Evolutionary conservation across 2,329 filamentous ascomycete genomes (phyloP), one percentile per base, ranked within the genome.

Genomic region (Sodiomyces alkalinus): DNA sequence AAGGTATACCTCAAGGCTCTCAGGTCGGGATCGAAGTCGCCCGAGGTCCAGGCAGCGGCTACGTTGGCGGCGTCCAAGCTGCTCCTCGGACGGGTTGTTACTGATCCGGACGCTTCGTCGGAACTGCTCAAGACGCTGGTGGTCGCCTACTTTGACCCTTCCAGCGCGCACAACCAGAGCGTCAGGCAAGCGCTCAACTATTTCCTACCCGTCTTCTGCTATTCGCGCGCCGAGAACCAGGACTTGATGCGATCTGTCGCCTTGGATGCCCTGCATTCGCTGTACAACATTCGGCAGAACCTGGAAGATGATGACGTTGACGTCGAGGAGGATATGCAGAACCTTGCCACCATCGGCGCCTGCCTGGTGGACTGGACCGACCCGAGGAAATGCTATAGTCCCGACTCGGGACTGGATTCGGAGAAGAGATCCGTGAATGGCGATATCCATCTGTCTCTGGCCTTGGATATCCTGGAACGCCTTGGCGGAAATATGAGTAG

Each of bases 311-410:
- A 80, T 18, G 77, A 81, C 27, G 74, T 75, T 12, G 80, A 83
- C 28, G 71, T 80, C 8, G 70, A 70, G 20, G 78, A 80, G 33
- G 76, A 74, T 38, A 85, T 92, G 73, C 80, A 87, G 7, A 74
- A 76, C 41, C 67, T 92, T 38, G 67, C 71, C 23, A 70, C 75
- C 3, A 80, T 92, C 33, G 83, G 81, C 1, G 74, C 80, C 3
- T 87, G 85, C 44, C 58, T 96, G 6, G 72, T 86, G 1, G 87
- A 96, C 48, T 96, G 87, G 90, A 96, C 87, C 0, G 87, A 96
- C 49, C 85, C 86, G 20, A 65, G 87, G 27, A 86, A 92, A 50
- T 81, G 58, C 55, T 80, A 55, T 53, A 65, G 49, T 32, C 64
- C 57, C 38, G 58, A 53, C 4, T 41, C 55, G 2, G 43, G 63